A percentile compares a stretch with the other conserved stretches of the same genome.
Evolutionary conservation across 257 asterid species (phyloP).

Genomic region (Solanum paucissectum): DNA sequence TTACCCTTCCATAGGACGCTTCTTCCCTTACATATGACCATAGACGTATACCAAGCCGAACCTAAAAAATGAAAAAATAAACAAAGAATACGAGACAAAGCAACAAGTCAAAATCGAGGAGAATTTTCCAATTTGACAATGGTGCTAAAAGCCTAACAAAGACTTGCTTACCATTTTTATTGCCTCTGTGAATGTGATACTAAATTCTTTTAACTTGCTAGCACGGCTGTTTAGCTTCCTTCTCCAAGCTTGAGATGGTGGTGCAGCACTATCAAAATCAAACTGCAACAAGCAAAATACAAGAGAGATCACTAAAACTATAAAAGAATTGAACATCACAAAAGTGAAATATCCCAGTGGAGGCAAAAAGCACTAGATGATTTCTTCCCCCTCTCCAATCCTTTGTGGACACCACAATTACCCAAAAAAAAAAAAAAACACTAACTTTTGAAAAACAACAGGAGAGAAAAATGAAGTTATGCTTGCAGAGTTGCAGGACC

Average conservation of each 20-base stretch:
- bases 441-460: background rate
- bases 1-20: conserved; percentile 98
- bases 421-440: background rate
- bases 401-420: background rate
- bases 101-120: background rate
- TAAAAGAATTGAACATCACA: background rate
- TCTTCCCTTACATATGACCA: conserved; percentile 93
- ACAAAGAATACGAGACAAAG: background rate
- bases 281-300: conserved; percentile 38
- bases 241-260: conserved; percentile 97
- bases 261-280: conserved; percentile 79
- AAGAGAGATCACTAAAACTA: background rate
- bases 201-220: conserved; percentile 86
- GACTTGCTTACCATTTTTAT: conserved; percentile 60
- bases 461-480: background rate
- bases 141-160: background rate
- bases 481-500: background rate
- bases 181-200: conserved; percentile 84
- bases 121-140: background rate
- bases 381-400: background rate
- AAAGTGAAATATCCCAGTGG: background rate
- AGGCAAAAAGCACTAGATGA: background rate
- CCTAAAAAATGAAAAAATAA: conserved; percentile 23
- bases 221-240: conserved; percentile 79
- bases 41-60: conserved; percentile 85